Evolutionary conservation across 2,329 filamentous ascomycete genomes (phyloP).

Genomic region (Fusarium algeriense): DNA sequence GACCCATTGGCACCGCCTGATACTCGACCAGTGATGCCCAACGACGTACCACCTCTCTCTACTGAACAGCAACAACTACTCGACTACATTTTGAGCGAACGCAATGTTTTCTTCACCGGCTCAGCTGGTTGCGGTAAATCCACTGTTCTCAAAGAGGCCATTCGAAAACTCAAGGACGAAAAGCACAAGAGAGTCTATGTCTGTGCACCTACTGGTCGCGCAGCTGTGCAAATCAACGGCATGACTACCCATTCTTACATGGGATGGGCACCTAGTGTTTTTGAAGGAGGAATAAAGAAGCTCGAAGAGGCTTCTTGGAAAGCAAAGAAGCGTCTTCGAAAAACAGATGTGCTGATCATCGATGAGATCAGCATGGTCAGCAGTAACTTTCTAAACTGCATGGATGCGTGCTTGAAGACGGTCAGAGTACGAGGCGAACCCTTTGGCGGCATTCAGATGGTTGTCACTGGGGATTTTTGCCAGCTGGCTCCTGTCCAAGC

Average conservation of each 20-base stretch:
- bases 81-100: not conserved
- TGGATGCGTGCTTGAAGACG: slow-evolving; percentile 52
- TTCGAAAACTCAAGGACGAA: slow-evolving; percentile 9
- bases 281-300: not conserved
- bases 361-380: slow-evolving; percentile 77
- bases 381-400: slow-evolving; percentile 53
- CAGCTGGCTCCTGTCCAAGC: slow-evolving; percentile 71
- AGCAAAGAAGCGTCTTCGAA: slow-evolving; percentile 49
- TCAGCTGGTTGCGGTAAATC: slow-evolving; percentile 63
- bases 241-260: slow-evolving; percentile 68
- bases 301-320: slow-evolving; percentile 36
- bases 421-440: slow-evolving; percentile 2
- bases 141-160: slow-evolving; percentile 38
- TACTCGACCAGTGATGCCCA: not conserved
- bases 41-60: not conserved
- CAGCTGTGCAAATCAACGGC: slow-evolving; percentile 68
- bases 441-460: slow-evolving; percentile 45
- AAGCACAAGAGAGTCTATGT: slow-evolving; percentile 57
- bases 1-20: not conserved
- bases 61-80: not conserved
- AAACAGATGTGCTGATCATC: slow-evolving; percentile 69
- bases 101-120: slow-evolving; percentile 42
- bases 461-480: slow-evolving; percentile 63
- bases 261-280: slow-evolving; percentile 61
- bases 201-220: slow-evolving; percentile 70